phyloP scores from a whole-genome alignment of 2,329 filamentous ascomycete species.

The Stachybotrys elegans region DNA sequence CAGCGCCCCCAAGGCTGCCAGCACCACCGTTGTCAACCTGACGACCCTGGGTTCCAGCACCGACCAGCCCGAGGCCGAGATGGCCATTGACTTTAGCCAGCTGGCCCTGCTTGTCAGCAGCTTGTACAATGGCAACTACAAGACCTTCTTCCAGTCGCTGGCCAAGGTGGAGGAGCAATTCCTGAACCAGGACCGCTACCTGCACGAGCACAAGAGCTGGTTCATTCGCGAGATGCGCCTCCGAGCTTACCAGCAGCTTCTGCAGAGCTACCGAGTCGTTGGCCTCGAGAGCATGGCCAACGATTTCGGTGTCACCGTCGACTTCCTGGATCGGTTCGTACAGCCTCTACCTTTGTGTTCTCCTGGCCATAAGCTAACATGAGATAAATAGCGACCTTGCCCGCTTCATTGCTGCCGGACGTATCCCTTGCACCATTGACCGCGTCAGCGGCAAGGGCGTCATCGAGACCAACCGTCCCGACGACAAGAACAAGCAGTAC shows the following conservation, averaged over 20 bases:
- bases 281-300: conserved; percentile 96
- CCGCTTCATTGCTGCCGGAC: conserved; percentile 91
- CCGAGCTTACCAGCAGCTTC: conserved; percentile 90
- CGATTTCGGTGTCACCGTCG: conserved; percentile 94
- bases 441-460: conserved; percentile 93
- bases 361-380: conserved; percentile 6
- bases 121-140: conserved; percentile 91
- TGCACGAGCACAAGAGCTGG: conserved; percentile 94
- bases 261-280: conserved; percentile 96
- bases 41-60: conserved; percentile 71
- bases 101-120: conserved; percentile 84
- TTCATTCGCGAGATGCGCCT: conserved; percentile 98
- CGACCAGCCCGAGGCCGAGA: conserved; percentile 73
- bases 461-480: conserved; percentile 95
- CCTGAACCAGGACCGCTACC: conserved; percentile 87
- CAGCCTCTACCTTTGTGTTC: neutral
- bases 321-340: conserved; percentile 86
- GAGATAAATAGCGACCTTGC: conserved; percentile 74
- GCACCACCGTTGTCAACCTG: conserved; percentile 75
- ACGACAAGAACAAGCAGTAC: conserved; percentile 99
- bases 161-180: conserved; percentile 91
- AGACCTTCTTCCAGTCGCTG: conserved; percentile 85
- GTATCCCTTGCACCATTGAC: conserved; percentile 95
- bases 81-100: conserved; percentile 81
- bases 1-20: conserved; percentile 43